Percentiles rank a stretch among this genome's conserved stretches.
Conservation (phyloP, 345 rosid species). For the Aquilaria sinensis region DNA sequence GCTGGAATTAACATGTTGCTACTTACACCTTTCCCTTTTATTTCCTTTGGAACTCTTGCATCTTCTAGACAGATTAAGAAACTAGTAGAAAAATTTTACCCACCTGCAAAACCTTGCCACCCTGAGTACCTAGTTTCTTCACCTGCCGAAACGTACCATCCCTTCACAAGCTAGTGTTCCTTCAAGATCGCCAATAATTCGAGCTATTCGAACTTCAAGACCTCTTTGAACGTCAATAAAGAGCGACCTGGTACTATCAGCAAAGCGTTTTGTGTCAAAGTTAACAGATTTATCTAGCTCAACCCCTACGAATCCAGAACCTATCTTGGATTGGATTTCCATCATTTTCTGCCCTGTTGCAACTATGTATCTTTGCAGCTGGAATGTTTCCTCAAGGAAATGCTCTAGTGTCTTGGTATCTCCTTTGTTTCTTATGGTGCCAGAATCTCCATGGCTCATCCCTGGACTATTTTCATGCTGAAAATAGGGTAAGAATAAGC, state of each 20-base stretch:
- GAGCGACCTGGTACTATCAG: conserved; percentile 50
- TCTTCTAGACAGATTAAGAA: too few species aligned
- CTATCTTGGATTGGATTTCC: conserved; percentile 72
- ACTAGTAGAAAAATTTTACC: too few species aligned
- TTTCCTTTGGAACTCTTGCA: too few species aligned
- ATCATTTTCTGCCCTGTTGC: conserved; percentile 77
- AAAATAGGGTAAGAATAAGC: conserved; percentile 2
- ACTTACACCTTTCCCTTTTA: too few species aligned
- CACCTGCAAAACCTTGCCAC: too few species aligned
- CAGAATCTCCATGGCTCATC: conserved; percentile 20
- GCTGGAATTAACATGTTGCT: too few species aligned
- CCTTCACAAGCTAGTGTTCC: conserved; percentile 91
- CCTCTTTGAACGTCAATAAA: conserved; percentile 90
- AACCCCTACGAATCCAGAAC: conserved; percentile 40
- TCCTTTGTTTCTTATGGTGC: conserved; percentile 25
- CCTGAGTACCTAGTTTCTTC: neutral
- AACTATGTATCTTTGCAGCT: conserved; percentile 76
- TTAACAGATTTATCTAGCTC: conserved; percentile 36
- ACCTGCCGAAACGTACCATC: conserved; percentile 52
- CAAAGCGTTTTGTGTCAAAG: conserved; percentile 62
- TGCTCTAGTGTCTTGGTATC: conserved; percentile 54
- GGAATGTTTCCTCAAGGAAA: conserved; percentile 83
- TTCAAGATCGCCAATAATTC: conserved; percentile 82
- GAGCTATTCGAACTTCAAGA: conserved; percentile 80
- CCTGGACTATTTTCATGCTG: conserved; percentile 55